A percentile compares a stretch with the other conserved stretches of the same genome.
phyloP scores from a whole-genome alignment of 768 basidiomycete species.

The Tephrocybe sp. region DNA sequence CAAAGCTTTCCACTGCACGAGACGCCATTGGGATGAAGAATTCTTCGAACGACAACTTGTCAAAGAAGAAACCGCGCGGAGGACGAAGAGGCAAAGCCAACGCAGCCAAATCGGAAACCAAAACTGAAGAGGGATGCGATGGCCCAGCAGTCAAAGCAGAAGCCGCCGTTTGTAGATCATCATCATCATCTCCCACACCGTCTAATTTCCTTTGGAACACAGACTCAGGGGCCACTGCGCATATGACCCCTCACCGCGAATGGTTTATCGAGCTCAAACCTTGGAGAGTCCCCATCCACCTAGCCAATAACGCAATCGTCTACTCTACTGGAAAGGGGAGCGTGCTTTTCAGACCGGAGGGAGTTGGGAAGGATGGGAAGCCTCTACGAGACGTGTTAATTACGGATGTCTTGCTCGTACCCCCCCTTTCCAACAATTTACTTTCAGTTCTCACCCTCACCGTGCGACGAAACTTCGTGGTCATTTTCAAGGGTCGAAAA shows the following conservation, averaged over 20 bases:
- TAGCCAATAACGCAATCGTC: not conserved
- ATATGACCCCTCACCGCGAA: not conserved
- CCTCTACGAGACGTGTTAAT: not conserved
- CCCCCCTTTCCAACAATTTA: constrained; percentile 6
- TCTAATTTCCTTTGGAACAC: constrained; percentile 5
- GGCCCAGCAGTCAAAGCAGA: constrained; percentile 8
- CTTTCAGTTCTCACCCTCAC: constrained; percentile 3
- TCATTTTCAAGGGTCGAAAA: not conserved
- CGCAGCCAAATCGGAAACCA: not conserved
- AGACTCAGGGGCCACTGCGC: not conserved
- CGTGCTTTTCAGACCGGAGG: not conserved
- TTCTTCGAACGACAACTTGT: not conserved
- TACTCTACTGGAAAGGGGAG: not conserved
- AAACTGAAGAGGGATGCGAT: constrained; percentile 5
- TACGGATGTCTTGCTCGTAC: constrained; percentile 6
- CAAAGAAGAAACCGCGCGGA: not conserved
- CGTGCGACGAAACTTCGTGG: not conserved
- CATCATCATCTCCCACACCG: not conserved
- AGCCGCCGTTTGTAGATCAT: constrained; percentile 3
- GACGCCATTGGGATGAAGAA: not conserved
- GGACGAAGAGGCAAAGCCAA: not conserved
- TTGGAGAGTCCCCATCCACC: not conserved
- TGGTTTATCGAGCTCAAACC: constrained; percentile 4
- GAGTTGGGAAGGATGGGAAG: not conserved
- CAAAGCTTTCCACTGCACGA: not conserved